These are phyloP conservation scores for Calonectria crousiana DNA, from an alignment of 2,329 filamentous ascomycete genomes.

Conservation along the genomic window DNA sequence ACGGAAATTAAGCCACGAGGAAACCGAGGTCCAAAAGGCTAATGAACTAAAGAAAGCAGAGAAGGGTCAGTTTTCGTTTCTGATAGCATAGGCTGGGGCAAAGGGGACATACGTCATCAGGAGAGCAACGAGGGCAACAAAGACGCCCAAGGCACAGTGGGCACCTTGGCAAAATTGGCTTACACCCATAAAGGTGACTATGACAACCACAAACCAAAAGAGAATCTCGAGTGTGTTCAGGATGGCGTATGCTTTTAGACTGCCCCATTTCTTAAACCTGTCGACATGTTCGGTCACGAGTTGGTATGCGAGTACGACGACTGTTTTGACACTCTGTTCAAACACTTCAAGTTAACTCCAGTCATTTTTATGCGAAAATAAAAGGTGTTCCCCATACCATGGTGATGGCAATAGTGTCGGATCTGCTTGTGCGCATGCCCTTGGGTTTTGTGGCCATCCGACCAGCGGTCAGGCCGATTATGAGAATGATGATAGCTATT, in stretches of 20 bases:
- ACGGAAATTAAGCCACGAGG: slow-evolving; percentile 8
- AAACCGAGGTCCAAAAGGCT: slow-evolving; percentile 19
- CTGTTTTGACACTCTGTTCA: slow-evolving; percentile 21
- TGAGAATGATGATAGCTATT: slow-evolving; percentile 2
- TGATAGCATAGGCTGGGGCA: not conserved
- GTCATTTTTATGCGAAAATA: no score
- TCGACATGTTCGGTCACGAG: slow-evolving; percentile 44
- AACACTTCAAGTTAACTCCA: not conserved
- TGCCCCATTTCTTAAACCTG: slow-evolving; percentile 33
- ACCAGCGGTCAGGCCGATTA: slow-evolving; percentile 29
- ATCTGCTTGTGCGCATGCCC: slow-evolving; percentile 23
- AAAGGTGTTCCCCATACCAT: slow-evolving; percentile 22
- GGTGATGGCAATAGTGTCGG: slow-evolving; percentile 35
- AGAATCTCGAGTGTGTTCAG: slow-evolving; percentile 42
- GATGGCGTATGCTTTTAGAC: slow-evolving; percentile 39
- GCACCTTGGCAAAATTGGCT: slow-evolving; percentile 28
- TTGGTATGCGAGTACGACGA: slow-evolving; percentile 32
- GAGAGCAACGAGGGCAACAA: slow-evolving; percentile 24
- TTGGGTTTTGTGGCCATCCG: slow-evolving; percentile 27
- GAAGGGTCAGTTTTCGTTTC: not conserved
- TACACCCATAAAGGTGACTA: slow-evolving; percentile 34
- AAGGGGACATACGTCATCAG: slow-evolving; percentile 18
- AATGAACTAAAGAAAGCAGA: not conserved
- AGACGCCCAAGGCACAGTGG: slow-evolving; percentile 28
- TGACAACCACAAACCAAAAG: slow-evolving; percentile 44